Percentiles rank a stretch among this genome's conserved stretches.
phyloP scores from a whole-genome alignment of 2,329 filamentous ascomycete species.

The Lomentospora prolificans region DNA sequence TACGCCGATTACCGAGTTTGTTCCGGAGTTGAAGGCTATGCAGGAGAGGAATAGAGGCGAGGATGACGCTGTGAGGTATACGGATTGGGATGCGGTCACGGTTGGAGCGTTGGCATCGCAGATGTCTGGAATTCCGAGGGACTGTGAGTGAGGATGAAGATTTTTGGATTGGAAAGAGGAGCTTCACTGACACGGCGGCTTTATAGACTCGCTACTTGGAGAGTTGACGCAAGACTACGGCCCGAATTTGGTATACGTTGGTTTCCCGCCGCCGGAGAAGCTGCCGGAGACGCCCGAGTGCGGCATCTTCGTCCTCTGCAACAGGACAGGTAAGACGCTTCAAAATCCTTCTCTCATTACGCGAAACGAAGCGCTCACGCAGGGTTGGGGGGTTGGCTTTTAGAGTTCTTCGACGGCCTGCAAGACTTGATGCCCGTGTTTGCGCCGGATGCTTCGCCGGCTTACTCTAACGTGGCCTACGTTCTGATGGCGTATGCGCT shows the following conservation, averaged over 20 bases:
- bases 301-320: slow-evolving; percentile 9
- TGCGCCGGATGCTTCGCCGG: slow-evolving; percentile 21
- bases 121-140: slow-evolving; percentile 23
- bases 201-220: slow-evolving; percentile 9
- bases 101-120: slow-evolving; percentile 26
- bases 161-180: background rate
- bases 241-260: slow-evolving; percentile 4
- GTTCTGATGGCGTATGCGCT: slow-evolving; percentile 26
- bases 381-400: background rate
- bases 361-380: too few species aligned
- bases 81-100: slow-evolving; percentile 24
- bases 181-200: background rate
- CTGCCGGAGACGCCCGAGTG: slow-evolving; percentile 10
- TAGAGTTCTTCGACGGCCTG: slow-evolving; percentile 12
- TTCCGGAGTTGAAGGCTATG: slow-evolving; percentile 27
- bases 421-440: slow-evolving; percentile 22
- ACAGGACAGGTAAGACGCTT: slow-evolving; percentile 10
- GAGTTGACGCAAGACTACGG: slow-evolving; percentile 10
- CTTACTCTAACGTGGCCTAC: slow-evolving; percentile 27
- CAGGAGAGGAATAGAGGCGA: slow-evolving; percentile 6
- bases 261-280: slow-evolving; percentile 9
- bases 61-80: slow-evolving; percentile 16
- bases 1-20: slow-evolving; percentile 28
- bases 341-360: background rate
- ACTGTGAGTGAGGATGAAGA: slow-evolving; percentile 19